phyloP scores from a whole-genome alignment of 768 basidiomycete genomes.

The Termitomyces sp. region DNA sequence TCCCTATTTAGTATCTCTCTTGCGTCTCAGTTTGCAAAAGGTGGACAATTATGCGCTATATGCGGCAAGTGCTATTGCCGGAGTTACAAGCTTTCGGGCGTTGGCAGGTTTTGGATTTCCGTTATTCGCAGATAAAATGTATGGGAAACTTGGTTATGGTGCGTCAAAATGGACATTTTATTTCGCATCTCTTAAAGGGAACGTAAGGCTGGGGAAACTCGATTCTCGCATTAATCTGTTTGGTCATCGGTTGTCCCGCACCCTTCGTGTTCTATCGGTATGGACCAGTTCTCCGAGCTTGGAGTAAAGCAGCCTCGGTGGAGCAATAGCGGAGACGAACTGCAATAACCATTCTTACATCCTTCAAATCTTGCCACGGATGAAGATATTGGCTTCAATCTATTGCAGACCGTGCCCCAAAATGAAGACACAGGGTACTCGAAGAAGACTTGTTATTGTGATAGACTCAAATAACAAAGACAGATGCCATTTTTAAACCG shows the following conservation, averaged over 20 bases:
- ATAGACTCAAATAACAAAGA: neutral
- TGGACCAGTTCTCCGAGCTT: constrained; percentile 28
- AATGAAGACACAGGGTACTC: neutral
- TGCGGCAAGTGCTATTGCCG: constrained; percentile 52
- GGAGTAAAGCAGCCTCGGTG: constrained; percentile 29
- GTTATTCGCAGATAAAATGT: constrained; percentile 57
- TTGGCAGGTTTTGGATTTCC: constrained; percentile 61
- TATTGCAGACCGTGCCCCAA: neutral
- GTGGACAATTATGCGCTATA: constrained; percentile 83
- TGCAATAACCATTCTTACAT: neutral
- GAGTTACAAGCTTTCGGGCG: constrained; percentile 47
- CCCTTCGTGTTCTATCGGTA: constrained; percentile 36
- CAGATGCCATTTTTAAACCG: neutral
- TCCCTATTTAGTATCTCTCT: constrained; percentile 14
- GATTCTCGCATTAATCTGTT: constrained; percentile 44
- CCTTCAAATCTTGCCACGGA: neutral
- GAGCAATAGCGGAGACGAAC: constrained; percentile 15
- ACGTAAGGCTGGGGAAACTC: constrained; percentile 48
- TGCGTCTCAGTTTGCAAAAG: constrained; percentile 29
- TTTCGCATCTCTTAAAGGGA: neutral
- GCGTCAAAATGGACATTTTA: neutral
- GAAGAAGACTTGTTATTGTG: neutral
- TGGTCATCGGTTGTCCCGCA: constrained; percentile 48
- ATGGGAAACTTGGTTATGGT: constrained; percentile 40
- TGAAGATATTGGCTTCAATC: neutral